A percentile compares a stretch with the other conserved stretches of the same genome.
Conservation (phyloP, 2,329 filamentous ascomycete species). For the Sporothrix phasma region DNA sequence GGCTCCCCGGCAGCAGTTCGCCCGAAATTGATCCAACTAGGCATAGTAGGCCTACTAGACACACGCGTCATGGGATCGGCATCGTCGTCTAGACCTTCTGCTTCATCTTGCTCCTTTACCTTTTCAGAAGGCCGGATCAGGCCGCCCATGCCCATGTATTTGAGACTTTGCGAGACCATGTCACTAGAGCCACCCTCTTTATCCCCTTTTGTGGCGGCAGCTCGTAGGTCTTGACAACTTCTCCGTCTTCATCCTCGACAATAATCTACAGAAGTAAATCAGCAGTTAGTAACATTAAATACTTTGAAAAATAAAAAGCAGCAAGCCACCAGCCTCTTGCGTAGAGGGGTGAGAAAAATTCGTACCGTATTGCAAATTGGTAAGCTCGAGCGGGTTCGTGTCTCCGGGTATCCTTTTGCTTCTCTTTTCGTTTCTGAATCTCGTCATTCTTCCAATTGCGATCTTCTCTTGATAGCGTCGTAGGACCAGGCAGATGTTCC, state of each 20-base stretch:
- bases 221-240: slow-evolving; percentile 77
- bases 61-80: slow-evolving; percentile 22
- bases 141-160: slow-evolving; percentile 44
- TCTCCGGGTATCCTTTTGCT: slow-evolving; percentile 44
- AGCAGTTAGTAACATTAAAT: background rate
- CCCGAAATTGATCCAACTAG: slow-evolving; percentile 43
- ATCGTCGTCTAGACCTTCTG: slow-evolving; percentile 25
- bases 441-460: slow-evolving; percentile 48
- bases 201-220: slow-evolving; percentile 48
- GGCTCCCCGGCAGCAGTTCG: slow-evolving; percentile 24
- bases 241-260: slow-evolving; percentile 73
- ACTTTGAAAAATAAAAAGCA: background rate
- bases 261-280: slow-evolving; percentile 46
- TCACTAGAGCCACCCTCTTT: slow-evolving; percentile 28
- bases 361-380: slow-evolving; percentile 67
- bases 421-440: slow-evolving; percentile 50
- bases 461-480: slow-evolving; percentile 40
- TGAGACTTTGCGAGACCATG: slow-evolving; percentile 37
- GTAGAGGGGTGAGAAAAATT: slow-evolving; percentile 2
- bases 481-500: slow-evolving; percentile 34
- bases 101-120: slow-evolving; percentile 19
- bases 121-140: slow-evolving; percentile 34
- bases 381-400: slow-evolving; percentile 72
- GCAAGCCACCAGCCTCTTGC: background rate
- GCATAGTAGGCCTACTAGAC: slow-evolving; percentile 31